Percentiles rank a stretch among this genome's conserved stretches.
Evolutionary conservation across 2,329 filamentous ascomycete species (phyloP).

Genomic region (Cordyceps cateniannulata): DNA sequence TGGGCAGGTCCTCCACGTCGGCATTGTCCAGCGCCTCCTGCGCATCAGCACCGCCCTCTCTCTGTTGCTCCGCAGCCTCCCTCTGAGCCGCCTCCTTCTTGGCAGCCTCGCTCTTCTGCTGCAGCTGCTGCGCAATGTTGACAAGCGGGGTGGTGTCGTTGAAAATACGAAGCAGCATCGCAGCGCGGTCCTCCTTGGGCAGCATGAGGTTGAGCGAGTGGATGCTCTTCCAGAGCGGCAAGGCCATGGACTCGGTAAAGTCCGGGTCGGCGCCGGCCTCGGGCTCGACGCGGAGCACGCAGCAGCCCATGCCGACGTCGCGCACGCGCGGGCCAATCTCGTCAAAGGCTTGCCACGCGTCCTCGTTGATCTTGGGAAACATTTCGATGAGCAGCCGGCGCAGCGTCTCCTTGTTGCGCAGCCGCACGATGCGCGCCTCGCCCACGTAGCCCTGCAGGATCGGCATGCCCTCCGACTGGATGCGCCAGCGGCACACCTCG

Average conservation of each 20-base stretch:
- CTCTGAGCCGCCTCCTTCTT: conserved; percentile 18
- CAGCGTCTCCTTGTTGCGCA: conserved; percentile 74
- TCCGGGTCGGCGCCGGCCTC: conserved; percentile 50
- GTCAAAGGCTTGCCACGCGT: conserved; percentile 67
- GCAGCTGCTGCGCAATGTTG: conserved; percentile 47
- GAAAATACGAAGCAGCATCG: conserved; percentile 85
- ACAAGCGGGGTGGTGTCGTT: conserved; percentile 83
- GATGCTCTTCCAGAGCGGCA: conserved; percentile 91
- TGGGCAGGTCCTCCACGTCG: conserved; percentile 31
- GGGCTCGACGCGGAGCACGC: conserved; percentile 77
- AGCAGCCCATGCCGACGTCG: conserved; percentile 83
- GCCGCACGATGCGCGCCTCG: conserved; percentile 63
- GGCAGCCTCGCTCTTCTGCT: conserved; percentile 18
- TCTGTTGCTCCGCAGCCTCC: conserved; percentile 13
- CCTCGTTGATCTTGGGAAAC: conserved; percentile 82
- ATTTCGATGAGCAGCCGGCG: conserved; percentile 83
- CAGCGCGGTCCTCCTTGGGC: conserved; percentile 90
- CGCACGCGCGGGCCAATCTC: conserved; percentile 82
- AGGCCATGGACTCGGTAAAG: conserved; percentile 71
- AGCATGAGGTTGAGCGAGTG: conserved; percentile 94
- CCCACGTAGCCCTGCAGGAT: conserved; percentile 90
- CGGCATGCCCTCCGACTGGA: conserved; percentile 88
- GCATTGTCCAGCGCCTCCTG: neutral
- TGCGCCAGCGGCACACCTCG: conserved; percentile 86
- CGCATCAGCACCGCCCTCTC: neutral